Conservation (phyloP, 139 green algal genomes). For the Chlamydomonas schloesseri region DNA sequence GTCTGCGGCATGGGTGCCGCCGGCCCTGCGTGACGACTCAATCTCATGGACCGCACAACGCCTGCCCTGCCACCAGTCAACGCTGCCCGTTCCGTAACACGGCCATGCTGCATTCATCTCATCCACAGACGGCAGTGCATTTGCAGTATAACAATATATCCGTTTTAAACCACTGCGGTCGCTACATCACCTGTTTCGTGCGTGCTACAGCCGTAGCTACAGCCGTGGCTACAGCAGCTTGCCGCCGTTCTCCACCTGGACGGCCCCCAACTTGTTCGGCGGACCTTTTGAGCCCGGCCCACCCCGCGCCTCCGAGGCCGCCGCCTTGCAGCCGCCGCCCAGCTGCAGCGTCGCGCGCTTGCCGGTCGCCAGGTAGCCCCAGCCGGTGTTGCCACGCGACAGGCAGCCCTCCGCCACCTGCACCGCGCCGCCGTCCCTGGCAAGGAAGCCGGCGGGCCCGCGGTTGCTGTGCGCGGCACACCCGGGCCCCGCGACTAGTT, state of each 20-base stretch:
- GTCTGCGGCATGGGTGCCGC: too few relatives aligned
- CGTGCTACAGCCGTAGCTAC: too few relatives aligned
- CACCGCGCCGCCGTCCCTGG: neutral
- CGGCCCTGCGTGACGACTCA: too few relatives aligned
- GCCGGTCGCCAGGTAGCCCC: neutral
- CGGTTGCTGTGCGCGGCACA: neutral
- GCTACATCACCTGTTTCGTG: too few relatives aligned
- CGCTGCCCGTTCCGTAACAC: too few relatives aligned
- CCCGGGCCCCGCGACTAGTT: neutral
- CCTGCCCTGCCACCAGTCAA: too few relatives aligned
- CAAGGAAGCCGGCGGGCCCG: neutral
- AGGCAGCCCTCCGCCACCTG: neutral
- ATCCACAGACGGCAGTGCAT: too few relatives aligned
- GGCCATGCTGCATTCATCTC: too few relatives aligned
- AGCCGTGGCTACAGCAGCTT: neutral
- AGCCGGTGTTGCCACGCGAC: neutral
- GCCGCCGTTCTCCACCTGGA: neutral
- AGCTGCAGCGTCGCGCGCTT: neutral
- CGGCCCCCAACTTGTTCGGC: neutral
- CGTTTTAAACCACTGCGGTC: too few relatives aligned
- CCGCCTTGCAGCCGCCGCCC: neutral
- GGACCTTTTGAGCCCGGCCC: too few relatives aligned
- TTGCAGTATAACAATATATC: too few relatives aligned
- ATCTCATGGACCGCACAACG: too few relatives aligned
- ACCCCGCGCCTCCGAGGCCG: neutral